Evolutionary conservation across 176 grass and related monocot genomes (phyloP).

Genomic region (Dendrocalamus sinicus): DNA sequence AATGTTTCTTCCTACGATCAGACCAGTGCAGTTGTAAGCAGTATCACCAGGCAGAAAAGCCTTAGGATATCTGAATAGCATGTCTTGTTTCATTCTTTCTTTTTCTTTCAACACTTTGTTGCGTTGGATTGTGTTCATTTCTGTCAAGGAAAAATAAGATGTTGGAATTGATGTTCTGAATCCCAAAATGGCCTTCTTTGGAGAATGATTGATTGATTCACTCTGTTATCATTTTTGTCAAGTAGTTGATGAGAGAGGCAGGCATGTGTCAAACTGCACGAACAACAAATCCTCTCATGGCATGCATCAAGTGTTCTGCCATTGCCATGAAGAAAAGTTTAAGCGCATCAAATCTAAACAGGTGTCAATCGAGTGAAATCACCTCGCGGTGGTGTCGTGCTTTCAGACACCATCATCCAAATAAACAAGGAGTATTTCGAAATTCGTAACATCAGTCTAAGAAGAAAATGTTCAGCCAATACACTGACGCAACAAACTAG

Average conservation of each 20-base stretch:
- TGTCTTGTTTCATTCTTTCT: conserved; percentile 19
- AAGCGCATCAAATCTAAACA: not conserved
- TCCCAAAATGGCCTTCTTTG: not conserved
- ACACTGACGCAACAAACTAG: not conserved
- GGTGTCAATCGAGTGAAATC: not conserved
- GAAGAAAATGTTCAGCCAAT: not conserved
- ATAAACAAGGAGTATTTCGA: not conserved
- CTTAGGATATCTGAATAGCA: conserved; percentile 37
- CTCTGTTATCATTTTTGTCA: not conserved
- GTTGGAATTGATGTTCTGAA: not conserved
- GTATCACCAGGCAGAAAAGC: not conserved
- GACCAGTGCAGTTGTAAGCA: conserved; percentile 40
- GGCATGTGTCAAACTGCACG: not conserved
- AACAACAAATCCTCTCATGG: not conserved
- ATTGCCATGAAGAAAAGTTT: not conserved
- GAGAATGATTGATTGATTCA: not conserved
- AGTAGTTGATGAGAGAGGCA: not conserved
- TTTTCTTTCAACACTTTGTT: conserved; percentile 25
- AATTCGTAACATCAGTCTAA: not conserved
- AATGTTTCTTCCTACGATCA: conserved; percentile 40
- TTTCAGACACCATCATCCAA: not conserved
- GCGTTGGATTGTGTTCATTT: conserved; percentile 26
- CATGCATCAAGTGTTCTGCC: not conserved
- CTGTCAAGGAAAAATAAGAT: not conserved
- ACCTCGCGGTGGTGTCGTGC: not conserved